Conservation (phyloP, 768 basidiomycete species). For the Serpula lacrymans region DNA sequence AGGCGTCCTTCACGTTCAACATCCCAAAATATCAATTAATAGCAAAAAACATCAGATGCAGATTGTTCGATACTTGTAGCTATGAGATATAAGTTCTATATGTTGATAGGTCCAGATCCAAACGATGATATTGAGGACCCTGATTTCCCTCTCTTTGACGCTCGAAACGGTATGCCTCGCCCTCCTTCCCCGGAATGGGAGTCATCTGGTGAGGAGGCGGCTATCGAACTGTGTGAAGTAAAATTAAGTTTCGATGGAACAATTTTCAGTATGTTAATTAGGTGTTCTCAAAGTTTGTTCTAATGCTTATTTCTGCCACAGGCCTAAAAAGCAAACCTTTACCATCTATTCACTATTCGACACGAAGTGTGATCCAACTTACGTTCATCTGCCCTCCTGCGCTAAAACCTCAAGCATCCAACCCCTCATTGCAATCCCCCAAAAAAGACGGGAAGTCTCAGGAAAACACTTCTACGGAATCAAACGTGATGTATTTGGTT, state of each 20-base stretch:
- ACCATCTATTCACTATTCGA: conserved; percentile 39
- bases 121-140: conserved; percentile 16
- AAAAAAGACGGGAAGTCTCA: conserved; percentile 22
- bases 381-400: conserved; percentile 43
- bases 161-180: too few relatives aligned
- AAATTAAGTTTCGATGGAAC: conserved; percentile 45
- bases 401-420: conserved; percentile 20
- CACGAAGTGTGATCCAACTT: conserved; percentile 39
- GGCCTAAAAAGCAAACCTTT: conserved; percentile 43
- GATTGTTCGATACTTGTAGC: conserved; percentile 61
- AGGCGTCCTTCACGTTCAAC: too few relatives aligned
- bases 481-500: conserved; percentile 43
- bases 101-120: conserved; percentile 30
- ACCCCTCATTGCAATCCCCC: conserved; percentile 22
- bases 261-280: conserved; percentile 44
- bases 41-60: conserved; percentile 19
- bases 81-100: conserved; percentile 53
- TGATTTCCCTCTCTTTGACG: too few relatives aligned
- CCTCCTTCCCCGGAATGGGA: conserved; percentile 40
- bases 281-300: conserved; percentile 2
- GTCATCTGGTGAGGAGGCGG: conserved; percentile 55
- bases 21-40: too few relatives aligned
- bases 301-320: conserved; percentile 16
- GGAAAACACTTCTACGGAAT: conserved; percentile 17
- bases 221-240: conserved; percentile 61